phyloP scores from a whole-genome alignment of 345 rosid genomes.

The Rhodamnia rubescens region DNA sequence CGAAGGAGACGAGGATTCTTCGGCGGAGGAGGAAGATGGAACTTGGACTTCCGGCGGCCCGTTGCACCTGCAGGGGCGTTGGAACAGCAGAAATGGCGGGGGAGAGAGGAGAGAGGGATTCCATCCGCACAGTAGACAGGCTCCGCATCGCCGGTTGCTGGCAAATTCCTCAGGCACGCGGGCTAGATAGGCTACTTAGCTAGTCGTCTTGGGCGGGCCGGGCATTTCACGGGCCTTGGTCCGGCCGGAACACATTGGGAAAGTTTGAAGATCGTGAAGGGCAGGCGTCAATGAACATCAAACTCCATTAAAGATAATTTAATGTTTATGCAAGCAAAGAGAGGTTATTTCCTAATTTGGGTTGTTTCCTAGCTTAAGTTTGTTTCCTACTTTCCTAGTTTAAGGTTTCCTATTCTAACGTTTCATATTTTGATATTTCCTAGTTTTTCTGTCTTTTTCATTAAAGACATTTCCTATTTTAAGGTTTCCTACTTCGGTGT shows the following conservation, averaged over 20 bases:
- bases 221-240: neutral
- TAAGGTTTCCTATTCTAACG: neutral
- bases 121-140: neutral
- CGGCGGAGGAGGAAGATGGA: neutral
- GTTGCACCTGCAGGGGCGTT: neutral
- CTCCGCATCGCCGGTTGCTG: neutral
- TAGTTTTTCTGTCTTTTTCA: too few relatives aligned
- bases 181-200: neutral
- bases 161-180: neutral
- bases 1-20: neutral
- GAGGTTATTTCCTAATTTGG: neutral
- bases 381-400: neutral
- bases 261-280: neutral
- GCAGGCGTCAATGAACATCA: neutral
- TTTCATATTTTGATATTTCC: neutral
- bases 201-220: neutral
- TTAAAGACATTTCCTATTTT: too few relatives aligned
- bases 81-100: neutral
- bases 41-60: neutral
- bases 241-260: neutral
- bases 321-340: neutral
- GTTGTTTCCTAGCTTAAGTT: too few relatives aligned
- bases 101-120: neutral
- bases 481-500: too few relatives aligned
- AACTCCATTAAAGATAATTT: neutral